Evolutionary conservation across 768 basidiomycete species (phyloP).

Genomic region (Holtermannia corniformis): DNA sequence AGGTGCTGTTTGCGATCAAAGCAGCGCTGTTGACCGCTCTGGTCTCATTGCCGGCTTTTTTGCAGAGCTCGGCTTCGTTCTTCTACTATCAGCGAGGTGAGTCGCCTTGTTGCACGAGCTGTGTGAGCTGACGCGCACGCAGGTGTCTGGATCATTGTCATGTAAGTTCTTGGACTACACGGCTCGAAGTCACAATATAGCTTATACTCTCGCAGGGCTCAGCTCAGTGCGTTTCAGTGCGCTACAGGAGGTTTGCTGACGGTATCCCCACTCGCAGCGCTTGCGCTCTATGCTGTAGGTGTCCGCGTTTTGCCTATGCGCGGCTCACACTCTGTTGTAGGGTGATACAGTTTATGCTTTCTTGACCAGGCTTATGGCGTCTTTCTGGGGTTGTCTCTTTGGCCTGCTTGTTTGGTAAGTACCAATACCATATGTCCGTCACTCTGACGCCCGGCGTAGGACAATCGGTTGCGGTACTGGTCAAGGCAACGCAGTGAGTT

Average conservation of each 20-base stretch:
- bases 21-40: slow-evolving; percentile 28
- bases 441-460: slow-evolving; percentile 5
- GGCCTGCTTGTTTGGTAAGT: slow-evolving; percentile 34
- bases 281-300: slow-evolving; percentile 29
- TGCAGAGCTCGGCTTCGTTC: slow-evolving; percentile 20
- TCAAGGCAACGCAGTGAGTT: slow-evolving; percentile 23
- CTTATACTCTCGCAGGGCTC: slow-evolving; percentile 12
- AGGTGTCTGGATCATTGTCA: slow-evolving; percentile 28
- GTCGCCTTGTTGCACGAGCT: background rate
- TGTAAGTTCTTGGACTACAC: slow-evolving; percentile 22
- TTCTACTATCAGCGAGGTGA: slow-evolving; percentile 33
- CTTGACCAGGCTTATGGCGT: slow-evolving; percentile 25
- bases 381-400: slow-evolving; percentile 34
- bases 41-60: slow-evolving; percentile 27
- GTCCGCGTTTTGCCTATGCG: background rate
- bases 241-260: background rate
- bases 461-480: slow-evolving; percentile 27
- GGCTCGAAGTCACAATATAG: too few relatives aligned
- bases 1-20: slow-evolving; percentile 36
- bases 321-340: background rate
- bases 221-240: slow-evolving; percentile 18
- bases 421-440: background rate
- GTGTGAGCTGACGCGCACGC: background rate
- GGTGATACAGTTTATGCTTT: slow-evolving; percentile 36
- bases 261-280: slow-evolving; percentile 13